Evolutionary conservation across 2,329 filamentous ascomycete genomes (phyloP).

Genomic region (Fusarium albidum): DNA sequence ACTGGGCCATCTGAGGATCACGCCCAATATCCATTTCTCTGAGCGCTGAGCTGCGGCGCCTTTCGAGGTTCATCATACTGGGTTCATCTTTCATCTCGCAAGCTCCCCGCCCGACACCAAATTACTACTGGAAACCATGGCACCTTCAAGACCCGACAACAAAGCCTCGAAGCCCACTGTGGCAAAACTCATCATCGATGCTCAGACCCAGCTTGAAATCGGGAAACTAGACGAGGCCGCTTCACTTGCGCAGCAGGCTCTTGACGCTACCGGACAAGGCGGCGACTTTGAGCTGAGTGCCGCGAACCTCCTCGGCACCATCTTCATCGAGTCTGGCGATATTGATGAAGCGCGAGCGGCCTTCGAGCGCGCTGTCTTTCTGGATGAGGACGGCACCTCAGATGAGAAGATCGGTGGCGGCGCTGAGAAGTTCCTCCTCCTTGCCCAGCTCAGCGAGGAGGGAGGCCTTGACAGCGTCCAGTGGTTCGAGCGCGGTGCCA

Average conservation of each 20-base stretch:
- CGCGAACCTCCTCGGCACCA: conserved; percentile 80
- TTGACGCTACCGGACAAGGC: conserved; percentile 52
- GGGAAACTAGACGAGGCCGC: conserved; percentile 53
- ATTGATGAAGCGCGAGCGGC: conserved; percentile 75
- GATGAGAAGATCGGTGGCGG: conserved; percentile 80
- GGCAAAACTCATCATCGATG: conserved; percentile 47
- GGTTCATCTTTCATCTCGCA: conserved; percentile 5
- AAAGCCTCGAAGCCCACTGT: conserved; percentile 48
- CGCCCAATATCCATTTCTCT: background rate
- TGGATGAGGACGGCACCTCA: conserved; percentile 78
- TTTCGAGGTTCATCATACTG: background rate
- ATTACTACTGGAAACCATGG: conserved; percentile 44
- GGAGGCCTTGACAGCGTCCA: conserved; percentile 70
- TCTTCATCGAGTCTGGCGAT: conserved; percentile 84
- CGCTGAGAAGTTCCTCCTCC: conserved; percentile 92
- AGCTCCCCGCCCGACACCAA: conserved; percentile 15
- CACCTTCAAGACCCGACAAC: conserved; percentile 50
- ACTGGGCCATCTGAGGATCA: background rate
- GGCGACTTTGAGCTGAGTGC: conserved; percentile 68
- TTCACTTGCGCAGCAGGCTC: conserved; percentile 52
- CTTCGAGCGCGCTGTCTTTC: conserved; percentile 75
- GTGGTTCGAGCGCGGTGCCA: conserved; percentile 77
- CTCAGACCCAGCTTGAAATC: conserved; percentile 52
- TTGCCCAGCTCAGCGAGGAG: conserved; percentile 85
- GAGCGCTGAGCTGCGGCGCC: background rate